A percentile compares a stretch with the other conserved stretches of the same genome.
Conservation (phyloP, 202 grass and related monocot genomes). For the Panicum hallii region DNA sequence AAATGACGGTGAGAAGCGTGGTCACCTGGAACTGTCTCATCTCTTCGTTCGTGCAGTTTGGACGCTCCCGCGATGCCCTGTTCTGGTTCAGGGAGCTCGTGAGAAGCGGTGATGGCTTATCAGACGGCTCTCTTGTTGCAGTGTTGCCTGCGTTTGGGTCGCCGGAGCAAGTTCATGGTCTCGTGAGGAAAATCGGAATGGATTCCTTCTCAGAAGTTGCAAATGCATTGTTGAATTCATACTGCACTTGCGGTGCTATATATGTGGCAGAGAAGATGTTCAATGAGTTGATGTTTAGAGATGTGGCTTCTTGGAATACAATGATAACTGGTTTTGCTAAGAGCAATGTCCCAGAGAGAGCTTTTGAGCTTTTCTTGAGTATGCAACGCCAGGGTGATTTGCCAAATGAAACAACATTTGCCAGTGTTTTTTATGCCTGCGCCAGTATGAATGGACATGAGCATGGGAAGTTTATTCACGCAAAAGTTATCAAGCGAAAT, state of each 20-base stretch:
- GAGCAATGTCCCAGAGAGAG: conserved; percentile 49
- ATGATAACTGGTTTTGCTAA: conserved; percentile 63
- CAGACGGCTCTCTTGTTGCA: conserved; percentile 64
- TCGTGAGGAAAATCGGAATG: conserved; percentile 56
- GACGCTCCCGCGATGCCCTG: conserved; percentile 38
- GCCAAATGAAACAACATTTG: conserved; percentile 55
- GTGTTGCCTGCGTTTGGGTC: conserved; percentile 59
- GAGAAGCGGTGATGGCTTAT: conserved; percentile 41
- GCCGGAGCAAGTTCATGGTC: conserved; percentile 55
- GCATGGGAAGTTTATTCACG: conserved; percentile 65
- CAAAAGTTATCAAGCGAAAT: conserved; percentile 64
- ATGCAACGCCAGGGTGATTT: conserved; percentile 56
- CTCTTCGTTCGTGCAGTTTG: conserved; percentile 49
- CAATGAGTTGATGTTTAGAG: conserved; percentile 38
- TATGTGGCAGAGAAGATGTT: conserved; percentile 56
- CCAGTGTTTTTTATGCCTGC: conserved; percentile 52
- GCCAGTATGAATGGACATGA: conserved; percentile 41
- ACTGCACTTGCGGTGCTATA: conserved; percentile 41
- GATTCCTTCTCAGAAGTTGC: conserved; percentile 53
- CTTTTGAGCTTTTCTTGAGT: conserved; percentile 59
- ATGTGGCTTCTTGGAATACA: conserved; percentile 75
- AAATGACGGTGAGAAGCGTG: conserved; percentile 70
- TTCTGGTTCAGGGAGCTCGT: conserved; percentile 67
- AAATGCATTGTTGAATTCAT: conserved; percentile 62
- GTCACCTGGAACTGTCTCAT: conserved; percentile 79